These are phyloP conservation scores for Fusarium sp. DNA, from an alignment of 2,329 filamentous ascomycete genomes.

Conservation along the genomic window DNA sequence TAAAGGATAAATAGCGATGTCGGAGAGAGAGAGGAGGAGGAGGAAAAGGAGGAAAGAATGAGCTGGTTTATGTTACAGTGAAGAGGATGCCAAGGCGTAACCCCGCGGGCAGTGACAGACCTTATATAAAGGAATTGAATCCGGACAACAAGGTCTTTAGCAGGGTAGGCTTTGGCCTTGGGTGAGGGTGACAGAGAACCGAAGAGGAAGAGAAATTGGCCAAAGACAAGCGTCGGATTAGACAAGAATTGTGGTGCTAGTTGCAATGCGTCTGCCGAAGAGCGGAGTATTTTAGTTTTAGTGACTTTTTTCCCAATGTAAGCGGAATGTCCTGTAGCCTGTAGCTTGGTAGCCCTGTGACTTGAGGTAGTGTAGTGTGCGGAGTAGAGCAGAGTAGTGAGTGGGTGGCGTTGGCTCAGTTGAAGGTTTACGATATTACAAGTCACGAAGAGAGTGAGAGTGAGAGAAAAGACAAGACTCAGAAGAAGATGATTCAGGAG, in stretches of 20 bases:
- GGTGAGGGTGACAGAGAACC: constrained; percentile 19
- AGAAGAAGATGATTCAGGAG: background rate
- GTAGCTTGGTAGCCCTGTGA: background rate
- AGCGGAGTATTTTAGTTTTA: constrained; percentile 26
- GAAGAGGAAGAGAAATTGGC: constrained; percentile 1
- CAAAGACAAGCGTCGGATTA: constrained; percentile 20
- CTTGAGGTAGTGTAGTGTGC: background rate
- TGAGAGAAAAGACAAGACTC: background rate
- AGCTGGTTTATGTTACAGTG: background rate
- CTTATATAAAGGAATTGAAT: constrained; percentile 3
- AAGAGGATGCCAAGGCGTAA: constrained; percentile 9
- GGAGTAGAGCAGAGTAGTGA: background rate
- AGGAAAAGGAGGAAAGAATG: background rate
- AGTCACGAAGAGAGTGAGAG: background rate
- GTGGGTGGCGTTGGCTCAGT: constrained; percentile 3
- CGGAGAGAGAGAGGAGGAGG: background rate
- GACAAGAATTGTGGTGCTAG: constrained; percentile 30
- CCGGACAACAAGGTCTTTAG: constrained; percentile 14
- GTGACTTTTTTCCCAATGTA: constrained; percentile 1
- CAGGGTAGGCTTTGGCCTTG: background rate
- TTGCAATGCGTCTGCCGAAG: constrained; percentile 21
- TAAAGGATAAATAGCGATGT: background rate
- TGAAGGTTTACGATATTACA: background rate
- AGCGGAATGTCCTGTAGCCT: constrained; percentile 7
- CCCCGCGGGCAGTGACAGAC: background rate